These are phyloP conservation scores for Monascus purpureus DNA, from an alignment of 495 filamentous ascomycete genomes.

Conservation along the genomic window DNA sequence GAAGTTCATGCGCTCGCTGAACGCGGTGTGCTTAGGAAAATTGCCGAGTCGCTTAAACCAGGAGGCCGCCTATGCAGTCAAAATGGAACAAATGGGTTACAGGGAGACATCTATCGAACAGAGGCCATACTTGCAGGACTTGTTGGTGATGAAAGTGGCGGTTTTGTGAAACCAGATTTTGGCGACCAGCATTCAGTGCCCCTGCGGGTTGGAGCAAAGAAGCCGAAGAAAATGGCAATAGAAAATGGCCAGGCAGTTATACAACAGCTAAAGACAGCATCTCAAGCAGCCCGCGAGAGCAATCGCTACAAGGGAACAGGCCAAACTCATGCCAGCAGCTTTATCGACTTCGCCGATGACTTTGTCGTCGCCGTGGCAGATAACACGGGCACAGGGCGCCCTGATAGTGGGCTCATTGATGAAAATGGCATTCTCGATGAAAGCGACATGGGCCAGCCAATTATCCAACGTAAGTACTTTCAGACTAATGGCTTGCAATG, in stretches of 20 bases:
- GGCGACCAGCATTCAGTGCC: constrained; percentile 51
- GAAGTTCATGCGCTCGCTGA: constrained; percentile 50
- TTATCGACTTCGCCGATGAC: constrained; percentile 53
- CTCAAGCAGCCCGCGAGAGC: too few relatives aligned
- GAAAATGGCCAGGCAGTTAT: too few relatives aligned
- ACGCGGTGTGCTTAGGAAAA: constrained; percentile 50
- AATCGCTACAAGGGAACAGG: constrained; percentile 9
- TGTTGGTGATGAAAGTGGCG: constrained; percentile 39
- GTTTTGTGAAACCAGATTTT: constrained; percentile 61
- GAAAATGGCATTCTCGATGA: constrained; percentile 76
- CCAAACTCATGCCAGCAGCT: constrained; percentile 15
- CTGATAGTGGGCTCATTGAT: constrained; percentile 72
- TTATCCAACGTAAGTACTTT: constrained; percentile 55
- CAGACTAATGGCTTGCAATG: too few relatives aligned
- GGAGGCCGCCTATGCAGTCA: constrained; percentile 58
- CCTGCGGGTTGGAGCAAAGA: constrained; percentile 53
- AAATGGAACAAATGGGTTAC: constrained; percentile 38
- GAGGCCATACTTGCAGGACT: constrained; percentile 79
- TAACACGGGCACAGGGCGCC: constrained; percentile 31
- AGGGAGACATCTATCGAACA: constrained; percentile 32
- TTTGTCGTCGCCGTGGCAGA: constrained; percentile 39
- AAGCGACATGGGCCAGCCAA: constrained; percentile 58
- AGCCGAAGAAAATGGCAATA: constrained; percentile 35
- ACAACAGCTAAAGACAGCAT: too few relatives aligned
- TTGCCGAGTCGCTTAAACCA: constrained; percentile 55